A percentile compares a stretch with the other conserved stretches of the same genome.
Evolutionary conservation across 257 asterid species (phyloP).

Genomic region (Rhazya stricta): DNA sequence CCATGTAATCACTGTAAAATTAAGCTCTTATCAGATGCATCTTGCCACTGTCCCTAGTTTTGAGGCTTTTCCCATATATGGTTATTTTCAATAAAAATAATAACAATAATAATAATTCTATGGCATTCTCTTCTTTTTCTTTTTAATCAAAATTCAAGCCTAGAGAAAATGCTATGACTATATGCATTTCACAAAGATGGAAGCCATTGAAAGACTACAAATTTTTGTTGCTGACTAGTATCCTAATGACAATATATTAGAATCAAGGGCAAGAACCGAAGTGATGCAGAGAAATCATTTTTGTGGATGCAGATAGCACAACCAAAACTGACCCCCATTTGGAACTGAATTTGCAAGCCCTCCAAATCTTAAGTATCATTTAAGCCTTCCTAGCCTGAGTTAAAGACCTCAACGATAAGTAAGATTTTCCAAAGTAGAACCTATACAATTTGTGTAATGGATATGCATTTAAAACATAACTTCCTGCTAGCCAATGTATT

Average conservation of each 20-base stretch:
- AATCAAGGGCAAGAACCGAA: neutral
- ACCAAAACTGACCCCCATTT: neutral
- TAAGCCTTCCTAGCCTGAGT: neutral
- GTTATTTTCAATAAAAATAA: neutral
- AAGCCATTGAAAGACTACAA: no score
- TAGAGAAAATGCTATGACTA: neutral
- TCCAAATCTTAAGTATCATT: neutral
- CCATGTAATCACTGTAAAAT: neutral
- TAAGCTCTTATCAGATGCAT: neutral
- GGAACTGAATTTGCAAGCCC: neutral
- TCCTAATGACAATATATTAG: neutral
- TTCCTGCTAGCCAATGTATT: neutral
- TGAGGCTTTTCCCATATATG: neutral
- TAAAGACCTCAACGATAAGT: neutral
- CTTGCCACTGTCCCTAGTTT: neutral
- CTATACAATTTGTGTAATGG: neutral
- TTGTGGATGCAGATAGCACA: neutral
- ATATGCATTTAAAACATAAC: neutral
- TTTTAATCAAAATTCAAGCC: neutral
- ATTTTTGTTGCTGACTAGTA: neutral
- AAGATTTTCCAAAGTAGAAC: neutral
- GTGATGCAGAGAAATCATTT: neutral
- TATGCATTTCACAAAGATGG: neutral
- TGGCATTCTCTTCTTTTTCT: neutral
- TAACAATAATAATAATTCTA: neutral